A percentile compares a stretch with the other conserved stretches of the same genome.
phyloP scores from a whole-genome alignment of 2,329 filamentous ascomycete genomes.

The Paecilomyces variotii region DNA sequence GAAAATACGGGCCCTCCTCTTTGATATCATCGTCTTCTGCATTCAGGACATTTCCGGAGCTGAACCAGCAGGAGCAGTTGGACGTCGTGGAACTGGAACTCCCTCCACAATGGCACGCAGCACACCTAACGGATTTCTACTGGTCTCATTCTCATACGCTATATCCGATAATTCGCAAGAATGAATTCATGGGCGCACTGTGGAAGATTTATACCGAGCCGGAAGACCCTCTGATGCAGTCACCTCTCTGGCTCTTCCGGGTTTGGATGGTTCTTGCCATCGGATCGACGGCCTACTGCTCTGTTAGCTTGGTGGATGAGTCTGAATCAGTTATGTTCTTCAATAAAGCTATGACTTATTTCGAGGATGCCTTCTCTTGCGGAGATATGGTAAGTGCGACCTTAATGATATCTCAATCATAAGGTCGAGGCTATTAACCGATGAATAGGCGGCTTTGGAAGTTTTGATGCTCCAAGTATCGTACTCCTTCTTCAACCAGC shows the following conservation, averaged over 20 bases:
- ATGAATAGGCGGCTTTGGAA: constrained; percentile 33
- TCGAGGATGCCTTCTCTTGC: constrained; percentile 30
- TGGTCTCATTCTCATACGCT: constrained; percentile 42
- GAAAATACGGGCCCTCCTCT: not conserved
- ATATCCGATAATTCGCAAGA: constrained; percentile 36
- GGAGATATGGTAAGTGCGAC: constrained; percentile 30
- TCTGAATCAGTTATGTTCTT: constrained; percentile 37
- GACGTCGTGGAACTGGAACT: not conserved
- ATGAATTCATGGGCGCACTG: constrained; percentile 28
- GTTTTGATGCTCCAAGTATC: constrained; percentile 41
- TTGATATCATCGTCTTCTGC: not conserved
- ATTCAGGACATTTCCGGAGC: not conserved
- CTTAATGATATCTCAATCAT: not conserved
- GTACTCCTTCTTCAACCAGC: constrained; percentile 43
- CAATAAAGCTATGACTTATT: constrained; percentile 38
- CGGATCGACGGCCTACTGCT: constrained; percentile 38
- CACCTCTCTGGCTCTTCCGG: constrained; percentile 30
- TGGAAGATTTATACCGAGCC: constrained; percentile 22
- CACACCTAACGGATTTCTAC: constrained; percentile 35
- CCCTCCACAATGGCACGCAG: constrained; percentile 16
- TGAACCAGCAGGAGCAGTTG: not conserved
- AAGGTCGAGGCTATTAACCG: not conserved
- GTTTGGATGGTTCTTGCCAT: constrained; percentile 46
- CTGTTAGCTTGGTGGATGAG: constrained; percentile 37
- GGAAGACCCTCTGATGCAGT: constrained; percentile 18